These are phyloP conservation scores for Cyathus striatus DNA, from an alignment of 768 basidiomycete genomes.

Conservation along the genomic window DNA sequence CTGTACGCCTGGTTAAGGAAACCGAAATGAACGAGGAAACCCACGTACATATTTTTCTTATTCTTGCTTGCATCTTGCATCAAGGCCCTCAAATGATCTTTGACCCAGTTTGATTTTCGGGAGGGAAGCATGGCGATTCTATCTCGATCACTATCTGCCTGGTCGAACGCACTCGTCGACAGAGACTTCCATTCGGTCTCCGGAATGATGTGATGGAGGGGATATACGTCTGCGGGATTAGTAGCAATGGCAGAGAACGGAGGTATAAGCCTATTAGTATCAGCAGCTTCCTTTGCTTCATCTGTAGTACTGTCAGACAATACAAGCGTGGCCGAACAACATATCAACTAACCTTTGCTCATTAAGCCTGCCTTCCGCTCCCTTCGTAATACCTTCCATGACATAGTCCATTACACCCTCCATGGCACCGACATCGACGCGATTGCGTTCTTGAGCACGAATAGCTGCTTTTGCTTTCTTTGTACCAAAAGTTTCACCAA, in stretches of 20 bases:
- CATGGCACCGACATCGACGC: constrained; percentile 87
- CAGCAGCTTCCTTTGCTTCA: constrained; percentile 57
- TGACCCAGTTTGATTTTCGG: constrained; percentile 64
- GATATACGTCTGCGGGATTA: constrained; percentile 70
- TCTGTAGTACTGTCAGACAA: constrained; percentile 49
- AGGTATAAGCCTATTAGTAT: constrained; percentile 72
- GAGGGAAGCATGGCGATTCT: constrained; percentile 56
- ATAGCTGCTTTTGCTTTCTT: constrained; percentile 90
- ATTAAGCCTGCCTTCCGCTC: constrained; percentile 64
- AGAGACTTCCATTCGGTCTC: constrained; percentile 78
- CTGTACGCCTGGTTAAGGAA: constrained; percentile 27
- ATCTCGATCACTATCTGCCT: constrained; percentile 41
- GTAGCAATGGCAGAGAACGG: constrained; percentile 61
- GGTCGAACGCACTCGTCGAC: constrained; percentile 48
- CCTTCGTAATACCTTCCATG: constrained; percentile 77
- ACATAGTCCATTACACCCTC: constrained; percentile 76
- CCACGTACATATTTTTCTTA: constrained; percentile 56
- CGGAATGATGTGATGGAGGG: constrained; percentile 71
- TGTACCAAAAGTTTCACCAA: constrained; percentile 92
- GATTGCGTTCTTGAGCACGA: constrained; percentile 81
- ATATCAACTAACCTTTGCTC: constrained; percentile 53
- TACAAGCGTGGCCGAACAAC: constrained; percentile 4
- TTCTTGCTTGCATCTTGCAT: constrained; percentile 41
- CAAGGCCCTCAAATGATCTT: constrained; percentile 48
- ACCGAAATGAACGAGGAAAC: constrained; percentile 1